These are phyloP conservation scores for Paecilomyces sp. DNA, from an alignment of 2,329 filamentous ascomycete genomes.

Conservation along the genomic window DNA sequence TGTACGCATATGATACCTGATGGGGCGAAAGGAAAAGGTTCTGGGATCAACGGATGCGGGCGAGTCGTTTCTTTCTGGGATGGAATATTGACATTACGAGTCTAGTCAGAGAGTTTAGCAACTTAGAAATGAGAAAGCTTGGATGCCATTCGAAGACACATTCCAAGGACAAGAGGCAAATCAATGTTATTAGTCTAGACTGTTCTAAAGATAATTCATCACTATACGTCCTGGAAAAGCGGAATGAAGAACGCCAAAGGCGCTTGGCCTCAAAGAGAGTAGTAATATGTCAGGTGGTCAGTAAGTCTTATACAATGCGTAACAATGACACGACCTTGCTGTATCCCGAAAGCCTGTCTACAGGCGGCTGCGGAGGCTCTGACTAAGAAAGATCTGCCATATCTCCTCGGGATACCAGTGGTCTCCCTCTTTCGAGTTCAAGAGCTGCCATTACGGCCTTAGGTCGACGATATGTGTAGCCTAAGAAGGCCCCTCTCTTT, in stretches of 20 bases:
- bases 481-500: slow-evolving; percentile 76
- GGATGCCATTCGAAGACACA: not conserved
- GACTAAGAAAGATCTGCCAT: slow-evolving; percentile 12
- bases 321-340: not conserved
- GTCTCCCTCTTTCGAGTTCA: slow-evolving; percentile 24
- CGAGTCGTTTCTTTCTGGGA: not conserved
- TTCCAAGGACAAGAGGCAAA: not conserved
- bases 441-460: slow-evolving; percentile 28
- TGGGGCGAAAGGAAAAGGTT: not conserved
- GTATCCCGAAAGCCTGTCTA: not conserved
- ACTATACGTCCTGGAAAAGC: not conserved
- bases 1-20: not conserved
- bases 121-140: not conserved
- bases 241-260: not conserved
- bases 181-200: not conserved
- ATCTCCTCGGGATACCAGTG: slow-evolving; percentile 14
- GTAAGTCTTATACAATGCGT: not conserved
- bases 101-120: not conserved
- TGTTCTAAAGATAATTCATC: not conserved
- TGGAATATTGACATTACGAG: not conserved
- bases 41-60: not conserved
- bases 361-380: not conserved
- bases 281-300: not conserved
- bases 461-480: slow-evolving; percentile 70
- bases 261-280: not conserved